Evolutionary conservation across 2,329 filamentous ascomycete species (phyloP).

Genomic region (Venturia oleaginea): DNA sequence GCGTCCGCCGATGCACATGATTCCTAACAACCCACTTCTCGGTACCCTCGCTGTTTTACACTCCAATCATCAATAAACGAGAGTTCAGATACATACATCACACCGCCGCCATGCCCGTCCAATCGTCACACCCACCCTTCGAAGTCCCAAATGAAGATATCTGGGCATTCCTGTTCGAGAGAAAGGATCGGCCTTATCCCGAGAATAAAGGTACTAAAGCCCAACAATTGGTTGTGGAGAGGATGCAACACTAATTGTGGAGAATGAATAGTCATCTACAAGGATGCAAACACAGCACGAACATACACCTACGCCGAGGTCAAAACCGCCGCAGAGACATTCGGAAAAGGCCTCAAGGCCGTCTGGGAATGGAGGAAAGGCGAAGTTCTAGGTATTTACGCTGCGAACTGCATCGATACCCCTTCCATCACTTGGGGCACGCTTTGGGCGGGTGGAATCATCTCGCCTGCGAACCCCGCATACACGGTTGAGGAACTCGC

Average conservation of each 20-base stretch:
- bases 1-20: not conserved
- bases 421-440: slow-evolving; percentile 67
- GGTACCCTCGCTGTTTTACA: not conserved
- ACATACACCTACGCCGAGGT: slow-evolving; percentile 63
- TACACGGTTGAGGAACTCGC: slow-evolving; percentile 79
- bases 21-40: not conserved
- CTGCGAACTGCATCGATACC: slow-evolving; percentile 79
- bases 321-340: slow-evolving; percentile 57
- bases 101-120: slow-evolving; percentile 53
- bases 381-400: slow-evolving; percentile 74
- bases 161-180: slow-evolving; percentile 70
- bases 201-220: slow-evolving; percentile 58
- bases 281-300: slow-evolving; percentile 61
- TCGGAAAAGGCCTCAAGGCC: slow-evolving; percentile 69
- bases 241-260: not conserved
- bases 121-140: slow-evolving; percentile 55
- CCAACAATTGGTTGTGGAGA: not conserved
- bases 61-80: too few species aligned
- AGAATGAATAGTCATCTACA: slow-evolving; percentile 56
- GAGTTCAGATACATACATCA: not conserved
- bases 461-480: slow-evolving; percentile 80
- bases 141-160: slow-evolving; percentile 67
- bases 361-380: slow-evolving; percentile 71
- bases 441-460: slow-evolving; percentile 72
- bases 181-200: slow-evolving; percentile 53